Conservation (phyloP, 805 yeast genomes). For the Priceomyces fermenticarens region DNA sequence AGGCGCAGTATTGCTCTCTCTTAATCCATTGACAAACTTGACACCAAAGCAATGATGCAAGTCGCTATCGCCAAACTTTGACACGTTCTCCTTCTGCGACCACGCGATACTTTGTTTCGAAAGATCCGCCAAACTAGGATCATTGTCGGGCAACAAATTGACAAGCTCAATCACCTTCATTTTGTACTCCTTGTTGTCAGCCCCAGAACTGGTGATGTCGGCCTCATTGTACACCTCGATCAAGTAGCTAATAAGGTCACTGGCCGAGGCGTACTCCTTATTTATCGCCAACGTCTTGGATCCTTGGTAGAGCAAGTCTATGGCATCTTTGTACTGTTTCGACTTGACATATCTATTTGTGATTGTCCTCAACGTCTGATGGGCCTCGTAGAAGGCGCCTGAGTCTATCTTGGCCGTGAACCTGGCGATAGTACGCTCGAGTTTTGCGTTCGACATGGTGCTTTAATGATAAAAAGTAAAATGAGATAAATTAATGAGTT, state of each 20-base stretch:
- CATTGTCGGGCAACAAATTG: constrained; percentile 40
- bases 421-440: constrained; percentile 59
- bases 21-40: constrained; percentile 47
- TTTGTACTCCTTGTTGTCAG: constrained; percentile 38
- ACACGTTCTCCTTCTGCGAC: constrained; percentile 48
- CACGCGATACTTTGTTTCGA: constrained; percentile 66
- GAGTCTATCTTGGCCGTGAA: constrained; percentile 66
- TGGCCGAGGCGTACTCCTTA: constrained; percentile 74
- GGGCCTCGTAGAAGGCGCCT: constrained; percentile 90
- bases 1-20: constrained; percentile 11
- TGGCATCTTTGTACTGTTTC: constrained; percentile 66
- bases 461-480: not conserved
- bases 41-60: constrained; percentile 73
- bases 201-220: constrained; percentile 30
- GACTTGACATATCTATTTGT: constrained; percentile 77
- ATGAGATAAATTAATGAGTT: no score
- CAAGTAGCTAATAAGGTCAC: constrained; percentile 71
- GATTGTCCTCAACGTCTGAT: constrained; percentile 88
- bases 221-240: constrained; percentile 65
- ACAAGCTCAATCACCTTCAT: constrained; percentile 47
- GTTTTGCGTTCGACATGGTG: constrained; percentile 32
- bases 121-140: constrained; percentile 56
- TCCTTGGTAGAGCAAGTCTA: constrained; percentile 70
- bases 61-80: constrained; percentile 68
- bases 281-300: constrained; percentile 65